A percentile compares a stretch with the other conserved stretches of the same genome.
phyloP scores from a whole-genome alignment of 225 moss, liverwort and hornwort genomes.

The Marchantia polymorpha region DNA sequence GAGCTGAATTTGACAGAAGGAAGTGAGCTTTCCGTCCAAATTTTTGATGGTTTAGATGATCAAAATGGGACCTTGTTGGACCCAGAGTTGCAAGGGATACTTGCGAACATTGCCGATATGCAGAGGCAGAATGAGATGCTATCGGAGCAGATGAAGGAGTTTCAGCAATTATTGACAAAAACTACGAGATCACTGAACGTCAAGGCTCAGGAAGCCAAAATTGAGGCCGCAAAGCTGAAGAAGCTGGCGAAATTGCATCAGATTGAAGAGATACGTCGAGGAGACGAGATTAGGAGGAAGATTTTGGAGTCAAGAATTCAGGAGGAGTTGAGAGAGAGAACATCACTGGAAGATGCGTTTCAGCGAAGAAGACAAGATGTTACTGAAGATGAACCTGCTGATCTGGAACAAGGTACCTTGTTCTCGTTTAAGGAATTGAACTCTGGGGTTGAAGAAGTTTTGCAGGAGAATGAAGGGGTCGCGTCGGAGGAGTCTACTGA shows the following conservation, averaged over 20 bases:
- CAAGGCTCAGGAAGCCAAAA: slow-evolving; percentile 38
- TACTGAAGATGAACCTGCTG: background rate
- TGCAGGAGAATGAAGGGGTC: background rate
- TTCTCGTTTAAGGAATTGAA: background rate
- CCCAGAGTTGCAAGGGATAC: slow-evolving; percentile 31
- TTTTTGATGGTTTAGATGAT: slow-evolving; percentile 21
- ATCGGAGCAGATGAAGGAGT: slow-evolving; percentile 30
- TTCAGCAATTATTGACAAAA: slow-evolving; percentile 29
- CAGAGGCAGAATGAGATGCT: slow-evolving; percentile 36
- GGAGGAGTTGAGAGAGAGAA: slow-evolving; percentile 15
- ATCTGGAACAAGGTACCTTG: background rate
- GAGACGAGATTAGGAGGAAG: slow-evolving; percentile 27
- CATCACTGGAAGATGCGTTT: background rate
- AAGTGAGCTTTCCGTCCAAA: slow-evolving; percentile 29
- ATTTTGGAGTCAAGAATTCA: slow-evolving; percentile 25
- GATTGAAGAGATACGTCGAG: slow-evolving; percentile 26
- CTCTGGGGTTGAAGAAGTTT: background rate
- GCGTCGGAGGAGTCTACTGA: background rate
- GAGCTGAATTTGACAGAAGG: background rate
- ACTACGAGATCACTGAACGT: slow-evolving; percentile 30
- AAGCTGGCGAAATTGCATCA: slow-evolving; percentile 37
- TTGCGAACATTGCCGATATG: slow-evolving; percentile 28
- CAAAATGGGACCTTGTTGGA: slow-evolving; percentile 20
- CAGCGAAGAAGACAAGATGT: background rate
- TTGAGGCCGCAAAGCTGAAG: slow-evolving; percentile 38